phyloP scores from a whole-genome alignment of 2,329 filamentous ascomycete species.

The Xylariomycetidae sp. region DNA sequence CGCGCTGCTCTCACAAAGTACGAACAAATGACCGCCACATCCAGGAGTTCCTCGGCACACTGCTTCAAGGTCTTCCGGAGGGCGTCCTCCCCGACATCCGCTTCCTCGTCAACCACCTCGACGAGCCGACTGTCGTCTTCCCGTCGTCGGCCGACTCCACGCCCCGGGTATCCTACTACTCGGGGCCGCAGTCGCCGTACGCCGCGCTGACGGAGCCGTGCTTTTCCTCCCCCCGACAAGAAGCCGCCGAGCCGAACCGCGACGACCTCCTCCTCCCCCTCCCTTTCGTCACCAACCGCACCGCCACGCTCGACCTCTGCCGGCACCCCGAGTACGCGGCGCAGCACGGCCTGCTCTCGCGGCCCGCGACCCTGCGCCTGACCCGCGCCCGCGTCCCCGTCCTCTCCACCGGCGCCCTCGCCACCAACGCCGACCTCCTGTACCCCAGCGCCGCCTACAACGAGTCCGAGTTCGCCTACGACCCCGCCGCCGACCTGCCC shows the following conservation, averaged over 20 bases:
- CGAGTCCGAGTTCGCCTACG: constrained; percentile 36
- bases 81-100: constrained; percentile 30
- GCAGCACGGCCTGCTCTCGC: constrained; percentile 39
- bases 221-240: background rate
- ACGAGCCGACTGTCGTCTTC: constrained; percentile 39
- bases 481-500: constrained; percentile 30
- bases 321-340: constrained; percentile 35
- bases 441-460: constrained; percentile 46
- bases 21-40: constrained; percentile 30
- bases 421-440: constrained; percentile 46
- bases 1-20: constrained; percentile 27
- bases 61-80: constrained; percentile 19
- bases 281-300: constrained; percentile 30
- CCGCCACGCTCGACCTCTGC: constrained; percentile 33
- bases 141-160: constrained; percentile 13
- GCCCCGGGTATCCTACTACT: too few relatives aligned
- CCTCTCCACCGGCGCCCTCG: constrained; percentile 37
- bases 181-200: too few relatives aligned
- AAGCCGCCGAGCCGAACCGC: background rate
- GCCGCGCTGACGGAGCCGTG: constrained; percentile 27
- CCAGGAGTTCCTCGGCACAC: constrained; percentile 23
- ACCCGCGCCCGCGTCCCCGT: constrained; percentile 38
- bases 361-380: constrained; percentile 35
- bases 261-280: constrained; percentile 19
- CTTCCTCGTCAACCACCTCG: constrained; percentile 41